Evolutionary conservation across 257 asterid genomes (phyloP).

Genomic region (Gardenia jasminoides): DNA sequence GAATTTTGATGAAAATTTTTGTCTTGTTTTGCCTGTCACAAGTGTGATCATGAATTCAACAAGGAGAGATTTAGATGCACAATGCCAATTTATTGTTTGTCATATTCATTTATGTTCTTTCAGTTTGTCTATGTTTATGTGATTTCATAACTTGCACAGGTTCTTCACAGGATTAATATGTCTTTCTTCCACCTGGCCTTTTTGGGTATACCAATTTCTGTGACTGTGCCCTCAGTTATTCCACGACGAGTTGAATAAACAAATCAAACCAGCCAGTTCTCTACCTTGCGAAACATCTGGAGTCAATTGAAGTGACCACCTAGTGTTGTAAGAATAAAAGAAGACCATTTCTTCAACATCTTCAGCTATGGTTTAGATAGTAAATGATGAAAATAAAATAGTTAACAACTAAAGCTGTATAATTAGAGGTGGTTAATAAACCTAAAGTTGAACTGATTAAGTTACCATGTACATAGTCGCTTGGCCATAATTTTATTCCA

Average conservation of each 20-base stretch:
- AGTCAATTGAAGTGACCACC: not conserved
- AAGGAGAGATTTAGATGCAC: not conserved
- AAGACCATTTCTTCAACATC: not conserved
- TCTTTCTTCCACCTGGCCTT: not conserved
- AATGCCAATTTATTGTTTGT: no score
- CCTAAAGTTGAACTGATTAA: not conserved
- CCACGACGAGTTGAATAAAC: no score
- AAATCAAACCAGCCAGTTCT: not conserved
- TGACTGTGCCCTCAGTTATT: not conserved
- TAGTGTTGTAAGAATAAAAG: not conserved
- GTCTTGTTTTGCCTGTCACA: not conserved
- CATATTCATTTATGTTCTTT: not conserved
- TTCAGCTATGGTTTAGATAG: not conserved
- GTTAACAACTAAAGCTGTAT: not conserved
- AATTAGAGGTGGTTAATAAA: not conserved
- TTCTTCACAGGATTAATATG: not conserved
- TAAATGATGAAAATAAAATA: no score
- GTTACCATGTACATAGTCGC: not conserved
- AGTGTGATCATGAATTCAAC: not conserved
- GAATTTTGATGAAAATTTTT: not conserved
- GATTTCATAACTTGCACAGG: not conserved
- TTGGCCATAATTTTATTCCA: not conserved
- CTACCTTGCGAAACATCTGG: not conserved
- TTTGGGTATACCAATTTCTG: not conserved
- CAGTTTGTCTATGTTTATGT: not conserved